phyloP scores from a whole-genome alignment of 768 basidiomycete species.

The Plicaturopsis crispa region DNA sequence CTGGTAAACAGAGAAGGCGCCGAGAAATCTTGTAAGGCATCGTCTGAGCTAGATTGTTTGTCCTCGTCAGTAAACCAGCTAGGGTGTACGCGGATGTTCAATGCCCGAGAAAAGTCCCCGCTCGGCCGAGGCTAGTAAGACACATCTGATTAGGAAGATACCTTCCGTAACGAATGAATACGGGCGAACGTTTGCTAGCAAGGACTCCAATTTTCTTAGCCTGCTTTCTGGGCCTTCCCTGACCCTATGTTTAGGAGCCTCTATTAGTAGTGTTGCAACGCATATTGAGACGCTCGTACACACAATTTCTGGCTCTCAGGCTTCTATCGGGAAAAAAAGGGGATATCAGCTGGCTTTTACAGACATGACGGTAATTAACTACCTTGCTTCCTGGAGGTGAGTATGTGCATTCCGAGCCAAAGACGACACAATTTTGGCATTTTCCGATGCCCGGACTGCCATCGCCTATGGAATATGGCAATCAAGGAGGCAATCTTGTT shows the following conservation, averaged over 20 bases:
- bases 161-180: constrained; percentile 7
- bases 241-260: constrained; percentile 7
- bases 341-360: not conserved
- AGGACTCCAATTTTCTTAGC: constrained; percentile 2
- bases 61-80: constrained; percentile 16
- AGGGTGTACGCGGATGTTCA: no score
- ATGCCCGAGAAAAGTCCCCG: no score
- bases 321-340: constrained; percentile 1
- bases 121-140: constrained; percentile 25
- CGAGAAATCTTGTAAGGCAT: constrained; percentile 7
- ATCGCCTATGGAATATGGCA: constrained; percentile 29
- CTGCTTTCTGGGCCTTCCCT: constrained; percentile 9
- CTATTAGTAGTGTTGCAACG: constrained; percentile 10
- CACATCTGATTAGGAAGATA: constrained; percentile 27
- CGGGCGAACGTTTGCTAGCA: not conserved
- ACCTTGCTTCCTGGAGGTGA: constrained; percentile 26
- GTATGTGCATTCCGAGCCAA: constrained; percentile 29
- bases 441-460: constrained; percentile 34
- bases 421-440: constrained; percentile 34
- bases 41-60: constrained; percentile 13
- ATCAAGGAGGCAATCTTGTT: not conserved
- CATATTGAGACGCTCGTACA: constrained; percentile 16
- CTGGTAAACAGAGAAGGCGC: constrained; percentile 8
- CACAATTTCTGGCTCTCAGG: constrained; percentile 5
- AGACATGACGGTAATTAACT: no score